These are phyloP conservation scores for Plasmopara muralis DNA, from an alignment of 352 stramenopile species.

Conservation along the genomic window DNA sequence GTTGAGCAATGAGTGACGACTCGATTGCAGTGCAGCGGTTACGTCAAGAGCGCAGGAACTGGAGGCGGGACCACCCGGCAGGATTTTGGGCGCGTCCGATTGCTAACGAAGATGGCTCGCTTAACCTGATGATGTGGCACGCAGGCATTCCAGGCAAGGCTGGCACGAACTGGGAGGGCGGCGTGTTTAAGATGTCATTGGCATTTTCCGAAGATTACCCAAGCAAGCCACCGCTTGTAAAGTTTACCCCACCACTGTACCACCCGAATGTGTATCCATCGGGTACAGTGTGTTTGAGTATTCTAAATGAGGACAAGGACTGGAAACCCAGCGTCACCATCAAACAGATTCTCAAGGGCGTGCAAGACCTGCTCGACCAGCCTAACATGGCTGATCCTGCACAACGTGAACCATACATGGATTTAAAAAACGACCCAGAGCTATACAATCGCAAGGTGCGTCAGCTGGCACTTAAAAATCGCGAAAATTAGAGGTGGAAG, in stretches of 20 bases:
- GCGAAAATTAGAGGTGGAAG: constrained; percentile 49
- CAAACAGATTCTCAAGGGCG: constrained; percentile 97
- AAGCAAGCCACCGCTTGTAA: constrained; percentile 96
- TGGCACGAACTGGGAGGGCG: constrained; percentile 95
- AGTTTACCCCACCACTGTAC: constrained; percentile 97
- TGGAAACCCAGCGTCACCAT: constrained; percentile 98
- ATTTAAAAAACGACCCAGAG: constrained; percentile 87
- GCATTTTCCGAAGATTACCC: constrained; percentile 97
- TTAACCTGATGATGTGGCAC: constrained; percentile 97
- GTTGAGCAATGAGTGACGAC: constrained; percentile 61
- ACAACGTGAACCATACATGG: constrained; percentile 82
- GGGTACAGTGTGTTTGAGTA: constrained; percentile 97
- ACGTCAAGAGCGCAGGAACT: constrained; percentile 91
- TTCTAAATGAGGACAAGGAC: constrained; percentile 98
- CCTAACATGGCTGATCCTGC: constrained; percentile 86
- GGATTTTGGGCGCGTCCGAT: constrained; percentile 96
- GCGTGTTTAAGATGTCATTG: constrained; percentile 96
- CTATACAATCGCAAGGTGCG: constrained; percentile 84
- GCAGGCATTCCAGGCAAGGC: constrained; percentile 94
- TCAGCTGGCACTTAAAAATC: constrained; percentile 78
- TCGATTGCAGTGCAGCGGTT: constrained; percentile 88
- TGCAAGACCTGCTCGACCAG: constrained; percentile 87
- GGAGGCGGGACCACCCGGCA: constrained; percentile 91
- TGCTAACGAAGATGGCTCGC: constrained; percentile 90
- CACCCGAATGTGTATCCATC: constrained; percentile 96